Percentiles rank a stretch among this genome's conserved stretches.
Conservation (phyloP, 2,329 filamentous ascomycete genomes). For the Lachnellula hyalina region DNA sequence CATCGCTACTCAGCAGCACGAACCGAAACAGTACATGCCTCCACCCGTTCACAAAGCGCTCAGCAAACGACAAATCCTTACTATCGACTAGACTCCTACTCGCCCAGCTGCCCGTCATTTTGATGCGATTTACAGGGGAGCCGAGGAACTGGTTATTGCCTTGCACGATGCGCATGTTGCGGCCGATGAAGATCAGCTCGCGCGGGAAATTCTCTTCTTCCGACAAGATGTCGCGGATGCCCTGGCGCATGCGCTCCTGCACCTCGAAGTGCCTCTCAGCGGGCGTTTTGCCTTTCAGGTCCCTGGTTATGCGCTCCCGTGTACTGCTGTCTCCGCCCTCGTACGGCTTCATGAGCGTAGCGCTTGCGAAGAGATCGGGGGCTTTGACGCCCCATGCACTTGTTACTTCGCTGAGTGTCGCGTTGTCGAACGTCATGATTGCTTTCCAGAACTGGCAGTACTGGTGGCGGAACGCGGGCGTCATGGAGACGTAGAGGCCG, state of each 20-base stretch:
- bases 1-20: slow-evolving; percentile 70
- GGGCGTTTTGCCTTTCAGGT: slow-evolving; percentile 47
- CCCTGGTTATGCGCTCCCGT: slow-evolving; percentile 53
- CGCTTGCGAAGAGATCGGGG: slow-evolving; percentile 84
- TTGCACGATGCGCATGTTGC: slow-evolving; percentile 68
- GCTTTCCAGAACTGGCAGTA: slow-evolving; percentile 92
- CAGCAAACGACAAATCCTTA: slow-evolving; percentile 53
- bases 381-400: slow-evolving; percentile 81
- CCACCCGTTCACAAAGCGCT: slow-evolving; percentile 65
- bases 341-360: slow-evolving; percentile 86
- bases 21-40: slow-evolving; percentile 76
- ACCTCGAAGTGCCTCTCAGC: slow-evolving; percentile 67
- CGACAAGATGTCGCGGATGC: slow-evolving; percentile 58
- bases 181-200: slow-evolving; percentile 67
- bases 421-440: slow-evolving; percentile 88
- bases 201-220: slow-evolving; percentile 66
- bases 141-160: slow-evolving; percentile 70
- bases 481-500: slow-evolving; percentile 91
- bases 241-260: slow-evolving; percentile 61
- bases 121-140: slow-evolving; percentile 77
- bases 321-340: slow-evolving; percentile 72
- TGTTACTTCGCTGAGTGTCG: slow-evolving; percentile 67
- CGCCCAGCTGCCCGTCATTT: slow-evolving; percentile 91
- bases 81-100: slow-evolving; percentile 76
- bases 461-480: slow-evolving; percentile 73